phyloP scores from a whole-genome alignment of 2,329 filamentous ascomycete genomes.

The Aquanectria penicillioides region DNA sequence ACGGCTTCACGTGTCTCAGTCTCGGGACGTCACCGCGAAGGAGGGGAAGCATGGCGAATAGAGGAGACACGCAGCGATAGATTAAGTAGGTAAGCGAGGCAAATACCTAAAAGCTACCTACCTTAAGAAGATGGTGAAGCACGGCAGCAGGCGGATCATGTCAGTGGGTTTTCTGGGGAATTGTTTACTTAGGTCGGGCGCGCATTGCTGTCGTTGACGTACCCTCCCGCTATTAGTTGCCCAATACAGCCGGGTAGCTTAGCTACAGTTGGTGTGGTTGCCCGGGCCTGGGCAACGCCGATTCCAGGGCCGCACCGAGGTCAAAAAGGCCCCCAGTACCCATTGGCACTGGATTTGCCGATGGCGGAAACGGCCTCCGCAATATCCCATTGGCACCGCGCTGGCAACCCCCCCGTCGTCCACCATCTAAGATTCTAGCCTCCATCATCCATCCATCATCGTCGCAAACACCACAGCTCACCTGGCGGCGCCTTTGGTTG shows the following conservation, averaged over 20 bases:
- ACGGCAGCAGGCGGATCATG: too few species aligned
- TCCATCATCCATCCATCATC: slow-evolving; percentile 18
- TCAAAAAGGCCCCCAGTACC: slow-evolving; percentile 16
- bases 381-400: slow-evolving; percentile 7
- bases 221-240: slow-evolving; percentile 1
- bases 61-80: too few species aligned
- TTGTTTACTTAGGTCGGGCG: too few species aligned
- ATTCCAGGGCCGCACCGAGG: slow-evolving; percentile 25
- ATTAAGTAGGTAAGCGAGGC: too few species aligned
- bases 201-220: background rate
- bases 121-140: too few species aligned
- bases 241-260: slow-evolving; percentile 7
- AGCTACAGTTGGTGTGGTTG: background rate
- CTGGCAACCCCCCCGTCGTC: slow-evolving; percentile 8
- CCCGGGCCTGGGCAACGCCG: slow-evolving; percentile 8
- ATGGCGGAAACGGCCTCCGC: slow-evolving; percentile 26
- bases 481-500: background rate
- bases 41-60: background rate
- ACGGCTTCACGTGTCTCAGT: slow-evolving; percentile 18
- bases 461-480: background rate
- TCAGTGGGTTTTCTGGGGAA: too few species aligned
- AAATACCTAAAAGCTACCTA: too few species aligned
- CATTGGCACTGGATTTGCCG: slow-evolving; percentile 21
- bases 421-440: slow-evolving; percentile 6
- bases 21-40: slow-evolving; percentile 1